Conservation (phyloP, 2,329 filamentous ascomycete species). For the Balansia obtecta region DNA sequence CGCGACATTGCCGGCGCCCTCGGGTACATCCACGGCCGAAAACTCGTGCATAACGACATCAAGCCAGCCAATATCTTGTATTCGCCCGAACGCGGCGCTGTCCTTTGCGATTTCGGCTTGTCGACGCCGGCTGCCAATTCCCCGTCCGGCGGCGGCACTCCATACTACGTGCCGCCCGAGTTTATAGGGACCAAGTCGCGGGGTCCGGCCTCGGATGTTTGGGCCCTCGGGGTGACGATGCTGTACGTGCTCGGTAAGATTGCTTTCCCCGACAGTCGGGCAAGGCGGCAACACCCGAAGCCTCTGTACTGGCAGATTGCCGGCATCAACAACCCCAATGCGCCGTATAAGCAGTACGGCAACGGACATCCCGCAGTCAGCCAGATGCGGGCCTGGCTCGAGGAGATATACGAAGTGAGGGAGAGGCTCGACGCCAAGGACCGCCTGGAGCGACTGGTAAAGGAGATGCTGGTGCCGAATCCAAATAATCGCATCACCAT, state of each 20-base stretch:
- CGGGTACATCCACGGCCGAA: constrained; percentile 41
- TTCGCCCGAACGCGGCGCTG: constrained; percentile 43
- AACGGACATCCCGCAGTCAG: constrained; percentile 29
- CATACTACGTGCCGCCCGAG: constrained; percentile 50
- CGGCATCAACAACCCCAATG: constrained; percentile 33
- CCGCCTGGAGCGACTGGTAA: constrained; percentile 37
- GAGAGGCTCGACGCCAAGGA: constrained; percentile 33
- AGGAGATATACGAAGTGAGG: constrained; percentile 37
- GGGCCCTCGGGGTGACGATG: constrained; percentile 49
- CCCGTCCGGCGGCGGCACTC: constrained; percentile 41
- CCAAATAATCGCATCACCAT: constrained; percentile 41
- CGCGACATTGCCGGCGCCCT: constrained; percentile 41
- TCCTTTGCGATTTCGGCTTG: constrained; percentile 48
- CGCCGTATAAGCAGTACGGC: constrained; percentile 20
- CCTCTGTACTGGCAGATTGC: constrained; percentile 47
- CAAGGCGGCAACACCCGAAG: constrained; percentile 32
- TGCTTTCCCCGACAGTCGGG: constrained; percentile 39
- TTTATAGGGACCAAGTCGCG: constrained; percentile 43
- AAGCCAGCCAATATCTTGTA: constrained; percentile 51
- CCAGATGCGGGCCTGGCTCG: constrained; percentile 46
- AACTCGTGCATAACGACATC: constrained; percentile 48
- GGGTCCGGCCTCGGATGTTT: constrained; percentile 43
- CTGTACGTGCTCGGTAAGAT: constrained; percentile 45
- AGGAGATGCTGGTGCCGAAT: constrained; percentile 41
- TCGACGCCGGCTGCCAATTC: constrained; percentile 35